Percentiles rank a stretch among this genome's conserved stretches.
These are phyloP conservation scores for Lecanicillium sp. DNA, from an alignment of 2,329 filamentous ascomycete genomes.

Conservation along the genomic window DNA sequence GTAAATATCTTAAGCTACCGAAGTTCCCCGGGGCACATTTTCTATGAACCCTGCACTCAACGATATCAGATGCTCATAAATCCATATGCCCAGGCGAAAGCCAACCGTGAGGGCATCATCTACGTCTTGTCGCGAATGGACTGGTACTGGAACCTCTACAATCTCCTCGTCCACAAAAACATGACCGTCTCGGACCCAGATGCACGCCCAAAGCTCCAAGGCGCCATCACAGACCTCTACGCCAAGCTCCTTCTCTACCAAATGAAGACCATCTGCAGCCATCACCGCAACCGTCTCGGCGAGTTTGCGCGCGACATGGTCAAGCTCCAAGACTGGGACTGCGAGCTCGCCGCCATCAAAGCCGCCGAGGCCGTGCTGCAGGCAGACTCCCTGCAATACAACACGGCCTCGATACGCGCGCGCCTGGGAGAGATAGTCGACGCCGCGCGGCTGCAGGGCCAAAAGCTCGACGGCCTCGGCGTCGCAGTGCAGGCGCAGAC, in stretches of 20 bases:
- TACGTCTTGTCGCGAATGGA: constrained; percentile 33
- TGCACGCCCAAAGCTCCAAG: constrained; percentile 14
- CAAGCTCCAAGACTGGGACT: constrained; percentile 30
- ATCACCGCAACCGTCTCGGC: constrained; percentile 24
- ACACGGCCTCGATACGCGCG: no score
- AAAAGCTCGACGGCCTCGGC: no score
- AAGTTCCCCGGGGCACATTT: background rate
- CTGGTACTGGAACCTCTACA: constrained; percentile 31
- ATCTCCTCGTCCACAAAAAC: constrained; percentile 23
- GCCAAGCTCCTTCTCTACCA: constrained; percentile 32
- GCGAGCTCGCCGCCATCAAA: constrained; percentile 23
- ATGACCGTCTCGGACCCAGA: no score
- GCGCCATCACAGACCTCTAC: constrained; percentile 28
- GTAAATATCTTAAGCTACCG: background rate
- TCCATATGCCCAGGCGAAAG: constrained; percentile 20
- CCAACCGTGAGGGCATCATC: constrained; percentile 29
- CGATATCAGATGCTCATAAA: constrained; percentile 25
- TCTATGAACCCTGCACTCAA: background rate
- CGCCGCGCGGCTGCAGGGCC: background rate
- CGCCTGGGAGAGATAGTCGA: constrained; percentile 6
- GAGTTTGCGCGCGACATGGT: constrained; percentile 25
- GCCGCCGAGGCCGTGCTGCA: constrained; percentile 21
- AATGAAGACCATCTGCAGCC: constrained; percentile 35
- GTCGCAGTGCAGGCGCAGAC: constrained; percentile 15
- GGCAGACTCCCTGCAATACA: constrained; percentile 16